Base-by-base conservation (phyloP, 2,329 filamentous ascomycete genomes). In the Uncinocarpus reesii region DNA sequence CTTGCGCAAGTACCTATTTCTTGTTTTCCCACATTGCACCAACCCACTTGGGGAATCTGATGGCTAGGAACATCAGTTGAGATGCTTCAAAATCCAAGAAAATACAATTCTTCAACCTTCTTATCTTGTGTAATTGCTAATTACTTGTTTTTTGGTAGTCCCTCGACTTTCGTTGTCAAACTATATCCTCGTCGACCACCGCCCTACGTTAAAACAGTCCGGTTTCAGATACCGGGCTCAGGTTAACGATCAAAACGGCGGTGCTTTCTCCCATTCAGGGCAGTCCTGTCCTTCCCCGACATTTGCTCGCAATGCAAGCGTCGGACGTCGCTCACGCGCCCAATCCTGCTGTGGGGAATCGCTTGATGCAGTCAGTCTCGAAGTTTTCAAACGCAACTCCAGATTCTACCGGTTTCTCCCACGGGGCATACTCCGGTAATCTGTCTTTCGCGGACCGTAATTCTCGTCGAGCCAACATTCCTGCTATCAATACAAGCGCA, bases 301-400 rank as follows among this genome's bases (percentile, higher is more conserved):
- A 88, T 75, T 76, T 87, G 52, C 80, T 90, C 73, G 81, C 80
- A 71, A 95, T 95, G 89, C 89, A 71, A 94, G 79, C 84, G 86
- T 70, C 80, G 58, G 67, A 86, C 69, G 81, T 85, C 61, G 74
- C 76, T 57, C 73, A 77, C 57, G 74, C 78, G 56, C 75, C 73
- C 57, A 77, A 72, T 63, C 65, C 60, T 62, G 69, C 65, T 62
- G 74, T 68, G 62, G 73, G 62, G 60, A 75, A 64, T 65, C 85
- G 79, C 71, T 83, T 83, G 60, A 73, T 71, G 34, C 80, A 81
- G 57, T 80, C 84, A 61, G 79, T 80, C 53, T 86, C 85, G 49
- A 93, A 93, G 72, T 82, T 86, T 53, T 84, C 84, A 55, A 86
- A 79, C 67, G 80, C 75, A 58, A 73, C 71, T 62, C 71, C 71